These are phyloP conservation scores for Plasmodium vinckei DNA, from an alignment of 169 alveolate genomes.

Conservation along the genomic window DNA sequence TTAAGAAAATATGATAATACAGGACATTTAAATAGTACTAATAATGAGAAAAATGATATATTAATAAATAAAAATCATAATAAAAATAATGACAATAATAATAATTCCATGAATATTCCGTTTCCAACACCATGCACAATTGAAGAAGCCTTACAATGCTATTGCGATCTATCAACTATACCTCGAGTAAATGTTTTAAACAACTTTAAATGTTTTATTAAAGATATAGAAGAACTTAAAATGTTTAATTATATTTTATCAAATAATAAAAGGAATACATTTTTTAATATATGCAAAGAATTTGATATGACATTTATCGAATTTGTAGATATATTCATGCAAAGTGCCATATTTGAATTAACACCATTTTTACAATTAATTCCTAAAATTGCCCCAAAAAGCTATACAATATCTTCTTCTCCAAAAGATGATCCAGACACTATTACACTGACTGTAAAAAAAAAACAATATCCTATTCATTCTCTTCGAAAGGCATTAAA, in stretches of 20 bases:
- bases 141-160: conserved; percentile 83
- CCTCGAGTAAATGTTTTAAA: conserved; percentile 80
- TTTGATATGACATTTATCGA: conserved; percentile 79
- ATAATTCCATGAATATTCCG: conserved; percentile 30
- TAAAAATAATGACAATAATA: neutral
- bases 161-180: conserved; percentile 84
- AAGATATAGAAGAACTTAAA: conserved; percentile 79
- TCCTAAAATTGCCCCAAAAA: conserved; percentile 83
- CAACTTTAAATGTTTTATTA: conserved; percentile 81
- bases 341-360: conserved; percentile 78
- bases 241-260: conserved; percentile 65
- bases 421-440: conserved; percentile 77
- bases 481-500: conserved; percentile 64
- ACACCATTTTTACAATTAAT: conserved; percentile 86
- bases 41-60: conserved; percentile 20
- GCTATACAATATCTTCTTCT: conserved; percentile 88
- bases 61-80: neutral
- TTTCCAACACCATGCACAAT: conserved; percentile 80
- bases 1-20: neutral
- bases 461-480: conserved; percentile 73
- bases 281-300: conserved; percentile 79
- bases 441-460: conserved; percentile 51
- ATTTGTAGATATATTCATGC: conserved; percentile 85
- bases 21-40: conserved; percentile 16
- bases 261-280: conserved; percentile 51